These are phyloP conservation scores for Fusarium pilosicola DNA, from an alignment of 2,329 filamentous ascomycete genomes.

Conservation along the genomic window DNA sequence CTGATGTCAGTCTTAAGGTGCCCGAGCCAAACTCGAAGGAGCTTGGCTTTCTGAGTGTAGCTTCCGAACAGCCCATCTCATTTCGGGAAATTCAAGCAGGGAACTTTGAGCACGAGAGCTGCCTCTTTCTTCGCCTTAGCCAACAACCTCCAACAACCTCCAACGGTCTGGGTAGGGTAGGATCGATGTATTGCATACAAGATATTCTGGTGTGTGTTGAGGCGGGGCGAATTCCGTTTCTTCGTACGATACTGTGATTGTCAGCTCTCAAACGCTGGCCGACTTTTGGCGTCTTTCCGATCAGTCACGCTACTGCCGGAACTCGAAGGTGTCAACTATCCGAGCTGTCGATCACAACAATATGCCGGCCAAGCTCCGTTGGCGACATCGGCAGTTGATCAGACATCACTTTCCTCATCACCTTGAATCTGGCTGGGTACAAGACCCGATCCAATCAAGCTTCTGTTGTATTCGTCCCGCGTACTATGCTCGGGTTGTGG, in stretches of 20 bases:
- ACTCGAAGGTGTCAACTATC: conserved; percentile 9
- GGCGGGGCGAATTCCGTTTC: not conserved
- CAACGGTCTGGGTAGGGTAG: not conserved
- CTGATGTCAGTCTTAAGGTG: conserved; percentile 16
- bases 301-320: conserved; percentile 16
- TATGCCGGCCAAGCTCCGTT: conserved; percentile 13
- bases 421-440: not conserved
- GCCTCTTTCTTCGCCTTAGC: not conserved
- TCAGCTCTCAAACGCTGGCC: not conserved
- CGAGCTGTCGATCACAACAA: conserved; percentile 18
- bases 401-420: not conserved
- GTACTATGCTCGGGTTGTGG: not conserved
- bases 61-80: conserved; percentile 1
- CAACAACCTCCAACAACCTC: conserved; percentile 13
- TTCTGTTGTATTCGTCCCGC: not conserved
- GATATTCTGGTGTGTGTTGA: not conserved
- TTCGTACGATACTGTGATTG: not conserved
- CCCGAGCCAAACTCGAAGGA: not conserved
- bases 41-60: not conserved
- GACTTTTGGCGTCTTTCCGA: not conserved
- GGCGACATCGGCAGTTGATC: conserved; percentile 18
- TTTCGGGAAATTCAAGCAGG: conserved; percentile 9
- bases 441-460: not conserved
- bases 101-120: not conserved
- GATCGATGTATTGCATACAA: not conserved